These are phyloP conservation scores for Penicillium thymicola DNA, from an alignment of 2,329 filamentous ascomycete genomes.

Conservation along the genomic window DNA sequence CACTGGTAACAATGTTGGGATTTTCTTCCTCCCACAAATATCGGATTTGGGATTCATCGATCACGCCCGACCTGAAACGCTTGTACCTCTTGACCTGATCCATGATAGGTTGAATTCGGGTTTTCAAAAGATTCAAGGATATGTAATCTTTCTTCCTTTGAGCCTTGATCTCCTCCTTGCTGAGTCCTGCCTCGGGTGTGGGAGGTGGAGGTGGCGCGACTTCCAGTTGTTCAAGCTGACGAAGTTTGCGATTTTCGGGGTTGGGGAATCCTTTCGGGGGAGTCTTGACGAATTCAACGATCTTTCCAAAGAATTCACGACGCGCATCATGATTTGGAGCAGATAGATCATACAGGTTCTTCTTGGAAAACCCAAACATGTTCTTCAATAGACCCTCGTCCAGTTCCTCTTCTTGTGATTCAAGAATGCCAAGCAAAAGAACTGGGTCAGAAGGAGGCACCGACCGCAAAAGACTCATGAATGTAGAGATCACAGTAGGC, in stretches of 20 bases:
- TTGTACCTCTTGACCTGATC: constrained; percentile 94
- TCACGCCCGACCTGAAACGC: constrained; percentile 77
- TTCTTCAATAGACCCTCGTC: constrained; percentile 65
- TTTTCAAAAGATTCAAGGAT: constrained; percentile 80
- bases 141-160: constrained; percentile 80
- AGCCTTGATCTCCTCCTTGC: constrained; percentile 75
- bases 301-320: constrained; percentile 72
- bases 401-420: constrained; percentile 62
- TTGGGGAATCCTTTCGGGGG: constrained; percentile 84
- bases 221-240: constrained; percentile 72
- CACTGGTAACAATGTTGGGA: constrained; percentile 61
- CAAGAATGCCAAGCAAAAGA: constrained; percentile 79
- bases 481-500: constrained; percentile 67
- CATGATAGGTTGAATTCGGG: constrained; percentile 90
- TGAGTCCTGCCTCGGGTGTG: constrained; percentile 58
- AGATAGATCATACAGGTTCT: constrained; percentile 68
- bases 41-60: constrained; percentile 69
- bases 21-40: constrained; percentile 85
- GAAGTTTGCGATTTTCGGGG: constrained; percentile 78
- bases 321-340: constrained; percentile 63
- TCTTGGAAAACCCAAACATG: constrained; percentile 80
- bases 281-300: constrained; percentile 74
- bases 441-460: constrained; percentile 89
- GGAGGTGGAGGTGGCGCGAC: constrained; percentile 70
- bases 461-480: constrained; percentile 74